Conservation (phyloP, 768 basidiomycete genomes). For the Tulasnella sp. region DNA sequence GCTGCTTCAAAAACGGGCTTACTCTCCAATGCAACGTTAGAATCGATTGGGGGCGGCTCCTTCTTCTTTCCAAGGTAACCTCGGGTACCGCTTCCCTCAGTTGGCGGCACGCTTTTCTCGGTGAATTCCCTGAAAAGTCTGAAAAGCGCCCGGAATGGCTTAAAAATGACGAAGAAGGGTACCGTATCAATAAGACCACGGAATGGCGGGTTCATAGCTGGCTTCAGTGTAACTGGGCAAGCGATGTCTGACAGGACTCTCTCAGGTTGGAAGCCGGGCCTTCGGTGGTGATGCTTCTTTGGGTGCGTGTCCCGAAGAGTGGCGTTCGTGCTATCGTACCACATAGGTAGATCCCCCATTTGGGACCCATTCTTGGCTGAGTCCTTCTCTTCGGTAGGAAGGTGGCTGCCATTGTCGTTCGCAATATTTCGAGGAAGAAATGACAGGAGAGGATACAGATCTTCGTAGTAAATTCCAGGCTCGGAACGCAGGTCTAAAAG, state of each 20-base stretch:
- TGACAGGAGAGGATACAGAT: constrained; percentile 58
- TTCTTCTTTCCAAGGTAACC: constrained; percentile 27
- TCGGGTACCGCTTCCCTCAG: constrained; percentile 16
- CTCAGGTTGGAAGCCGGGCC: constrained; percentile 16
- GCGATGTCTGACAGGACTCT: constrained; percentile 11
- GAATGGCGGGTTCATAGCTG: constrained; percentile 51
- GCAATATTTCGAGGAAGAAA: constrained; percentile 54
- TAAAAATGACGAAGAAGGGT: constrained; percentile 44
- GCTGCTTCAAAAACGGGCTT: constrained; percentile 22
- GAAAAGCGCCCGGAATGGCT: constrained; percentile 29
- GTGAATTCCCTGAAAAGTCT: constrained; percentile 4
- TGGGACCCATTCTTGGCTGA: constrained; percentile 8
- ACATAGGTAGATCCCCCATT: constrained; percentile 37
- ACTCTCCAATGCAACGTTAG: constrained; percentile 28
- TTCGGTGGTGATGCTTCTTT: constrained; percentile 12
- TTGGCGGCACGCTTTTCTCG: not conserved
- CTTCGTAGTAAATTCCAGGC: constrained; percentile 59
- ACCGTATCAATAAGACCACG: constrained; percentile 40
- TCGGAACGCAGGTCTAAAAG: constrained; percentile 47
- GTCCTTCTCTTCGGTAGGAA: constrained; percentile 16
- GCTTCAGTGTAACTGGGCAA: constrained; percentile 28
- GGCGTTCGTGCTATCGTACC: constrained; percentile 31
- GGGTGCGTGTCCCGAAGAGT: constrained; percentile 6
- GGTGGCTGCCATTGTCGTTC: constrained; percentile 21
- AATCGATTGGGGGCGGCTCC: constrained; percentile 23